Evolutionary conservation across 495 filamentous ascomycete genomes (phyloP), one percentile per base, ranked within the genome.

Genomic region (Hypoxylon cercidicola): DNA sequence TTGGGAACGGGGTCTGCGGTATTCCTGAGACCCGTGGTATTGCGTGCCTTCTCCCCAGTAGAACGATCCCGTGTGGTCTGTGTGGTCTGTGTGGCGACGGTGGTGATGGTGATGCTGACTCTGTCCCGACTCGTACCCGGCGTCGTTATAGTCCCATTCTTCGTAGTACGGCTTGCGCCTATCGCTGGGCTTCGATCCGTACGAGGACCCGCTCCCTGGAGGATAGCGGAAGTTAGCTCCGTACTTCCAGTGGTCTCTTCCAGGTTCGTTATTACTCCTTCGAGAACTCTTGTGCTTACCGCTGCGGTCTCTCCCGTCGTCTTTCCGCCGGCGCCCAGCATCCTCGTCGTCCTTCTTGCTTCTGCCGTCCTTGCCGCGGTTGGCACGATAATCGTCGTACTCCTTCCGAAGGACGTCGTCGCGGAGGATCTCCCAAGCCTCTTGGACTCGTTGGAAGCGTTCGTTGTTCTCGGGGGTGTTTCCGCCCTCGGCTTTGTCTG

Each of bases 401-500:
- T 62, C 65, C 2, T 5, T 4, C 21, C 65, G 53, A 16, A 59
- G 53, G 4, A 46, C 45, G 1, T 55, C 50, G 40, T 68, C 55
- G 4, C 54, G 41, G 9, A 68, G 50, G 15, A 68, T 63, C 18
- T 59, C 55, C 48, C 55, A 60, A 9, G 65, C 65, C 45, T 68
- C 65, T 28, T 55, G 55, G 20, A 59, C 55, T 20, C 32, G 32
- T 3, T 39, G 34, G 11, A 62, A 62, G 8, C 44, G 43, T n/a
- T 43, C 50, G 37, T 55, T 68, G 44, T 59, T 68, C 50, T 63
- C 65, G 0, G 35, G 19, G 0, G 55, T 63, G 45, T 52, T 68
- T 12, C 65, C 65, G 13, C 49, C 65, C 12, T 55, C 48, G 0
- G 65, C 59, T 5, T 68, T 68, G 37, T 68, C 64, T 6, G 64